These are phyloP conservation scores for Beverwykella pulmonaria DNA, from an alignment of 495 filamentous ascomycete species.

Conservation along the genomic window DNA sequence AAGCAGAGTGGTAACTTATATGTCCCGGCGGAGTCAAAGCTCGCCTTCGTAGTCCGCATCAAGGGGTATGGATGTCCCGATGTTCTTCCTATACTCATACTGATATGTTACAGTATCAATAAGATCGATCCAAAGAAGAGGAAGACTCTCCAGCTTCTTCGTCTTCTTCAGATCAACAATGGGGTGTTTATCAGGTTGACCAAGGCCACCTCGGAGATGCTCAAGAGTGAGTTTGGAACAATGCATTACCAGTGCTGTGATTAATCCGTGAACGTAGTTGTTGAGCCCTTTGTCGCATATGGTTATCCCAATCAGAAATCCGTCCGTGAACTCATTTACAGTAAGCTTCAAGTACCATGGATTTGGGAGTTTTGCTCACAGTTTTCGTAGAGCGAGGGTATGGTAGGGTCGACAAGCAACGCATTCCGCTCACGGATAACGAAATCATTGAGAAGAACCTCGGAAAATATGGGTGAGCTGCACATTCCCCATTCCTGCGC, in stretches of 20 bases:
- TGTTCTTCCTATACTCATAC: not conserved
- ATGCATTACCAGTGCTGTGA: not conserved
- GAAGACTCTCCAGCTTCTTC: slow-evolving; percentile 98
- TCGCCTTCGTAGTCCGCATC: slow-evolving; percentile 98
- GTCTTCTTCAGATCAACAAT: slow-evolving; percentile 99
- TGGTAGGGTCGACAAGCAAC: slow-evolving; percentile 76
- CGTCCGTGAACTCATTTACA: slow-evolving; percentile 98
- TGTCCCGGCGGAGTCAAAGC: slow-evolving; percentile 89
- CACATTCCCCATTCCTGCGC: not conserved
- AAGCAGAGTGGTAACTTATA: slow-evolving; percentile 93
- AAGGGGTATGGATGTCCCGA: slow-evolving; percentile 64
- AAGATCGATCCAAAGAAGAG: slow-evolving; percentile 99
- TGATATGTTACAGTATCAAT: slow-evolving; percentile 72
- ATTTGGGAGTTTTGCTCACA: not conserved
- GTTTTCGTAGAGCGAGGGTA: slow-evolving; percentile 31
- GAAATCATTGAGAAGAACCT: slow-evolving; percentile 92
- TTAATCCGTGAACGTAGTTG: slow-evolving; percentile 48
- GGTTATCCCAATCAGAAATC: slow-evolving; percentile 99
- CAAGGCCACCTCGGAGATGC: slow-evolving; percentile 98
- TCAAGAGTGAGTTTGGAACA: slow-evolving; percentile 59
- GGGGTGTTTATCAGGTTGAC: slow-evolving; percentile 96
- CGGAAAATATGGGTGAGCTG: slow-evolving; percentile 74
- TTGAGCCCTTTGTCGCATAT: slow-evolving; percentile 96
- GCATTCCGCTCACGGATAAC: slow-evolving; percentile 96
- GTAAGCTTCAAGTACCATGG: slow-evolving; percentile 7